Base-by-base conservation (phyloP, 495 filamentous ascomycete genomes). In the Tricharina praecox region DNA sequence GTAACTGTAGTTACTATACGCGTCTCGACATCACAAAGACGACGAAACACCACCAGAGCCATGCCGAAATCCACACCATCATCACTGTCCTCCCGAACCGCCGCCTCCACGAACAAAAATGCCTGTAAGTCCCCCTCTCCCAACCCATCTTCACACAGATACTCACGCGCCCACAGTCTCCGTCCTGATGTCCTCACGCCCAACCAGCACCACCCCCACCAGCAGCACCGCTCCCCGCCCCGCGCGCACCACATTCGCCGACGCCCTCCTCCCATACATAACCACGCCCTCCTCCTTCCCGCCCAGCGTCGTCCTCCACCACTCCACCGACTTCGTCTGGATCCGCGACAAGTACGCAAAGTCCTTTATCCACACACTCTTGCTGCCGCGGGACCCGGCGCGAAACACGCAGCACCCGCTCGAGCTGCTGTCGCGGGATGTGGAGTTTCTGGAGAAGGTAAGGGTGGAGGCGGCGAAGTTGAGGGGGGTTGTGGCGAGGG, bases 261-360 rank as follows among this genome's bases (percentile, higher is more conserved):
- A 80, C 55, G 79, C 67, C 5, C 73, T 96, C 2, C 74, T 74
- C 40, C 70, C 68, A 5, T 93, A 93, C 67, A 79, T 80, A 47
- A 52, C 67, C n/a, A 64, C 76, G 42, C 85, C 86, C 0, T 67
- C 72, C 13, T 64, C 72, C 1, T 83, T 75, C 55, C 75, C 79
- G 0, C 34, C 71, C 1, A 63, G 58, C 32, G 63, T 68, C 0
- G 79, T 95, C 0, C 70, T 95, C 39, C 80, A 75, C 60, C 66
- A 81, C 63, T 75, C 77, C 53, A 64, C 68, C 4, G 63, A 78
- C 50, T 92, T 81, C 49, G 87, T 95, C 34, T 73, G 74, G 13
- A 85, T 95, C 64, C 67, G 80, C 34, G 90, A 97, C 63, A 62
- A 73, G 41, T 97, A 75, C 60, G 85, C 88, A 3, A 95, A 96